Evolutionary conservation across 306 rosid species (phyloP).

Genomic region (Vigna reflexopilosa): DNA sequence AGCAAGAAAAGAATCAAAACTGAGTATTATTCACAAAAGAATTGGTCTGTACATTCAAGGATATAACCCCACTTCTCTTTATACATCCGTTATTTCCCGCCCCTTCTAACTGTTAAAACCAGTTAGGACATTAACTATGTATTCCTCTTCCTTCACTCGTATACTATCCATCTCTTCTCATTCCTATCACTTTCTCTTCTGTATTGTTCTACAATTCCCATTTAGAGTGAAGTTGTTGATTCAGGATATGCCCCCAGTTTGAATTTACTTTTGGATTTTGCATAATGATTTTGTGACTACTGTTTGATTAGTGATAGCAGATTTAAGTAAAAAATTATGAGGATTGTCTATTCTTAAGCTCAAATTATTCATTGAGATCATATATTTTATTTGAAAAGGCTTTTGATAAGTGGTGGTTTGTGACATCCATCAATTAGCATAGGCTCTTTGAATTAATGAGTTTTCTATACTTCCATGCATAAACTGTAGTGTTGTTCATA

Average conservation of each 20-base stretch:
- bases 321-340: not conserved
- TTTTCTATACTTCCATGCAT: not conserved
- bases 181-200: too few species aligned
- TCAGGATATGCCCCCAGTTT: not conserved
- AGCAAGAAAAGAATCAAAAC: too few species aligned
- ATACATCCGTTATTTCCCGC: too few species aligned
- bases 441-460: not conserved
- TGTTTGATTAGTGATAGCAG: not conserved
- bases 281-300: not conserved
- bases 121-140: too few species aligned
- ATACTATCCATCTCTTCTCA: too few species aligned
- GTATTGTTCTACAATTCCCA: not conserved
- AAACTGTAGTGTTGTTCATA: not conserved
- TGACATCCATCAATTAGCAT: conserved; percentile 21
- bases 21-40: too few species aligned
- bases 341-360: conserved; percentile 5
- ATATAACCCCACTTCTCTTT: too few species aligned
- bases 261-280: not conserved
- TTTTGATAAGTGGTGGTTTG: not conserved
- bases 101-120: too few species aligned
- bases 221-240: not conserved
- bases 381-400: not conserved
- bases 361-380: not conserved
- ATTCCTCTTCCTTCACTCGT: too few species aligned
- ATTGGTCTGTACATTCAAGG: too few species aligned